Evolutionary conservation across 345 rosid genomes (phyloP).

Genomic region (Eucalyptus polybractea): DNA sequence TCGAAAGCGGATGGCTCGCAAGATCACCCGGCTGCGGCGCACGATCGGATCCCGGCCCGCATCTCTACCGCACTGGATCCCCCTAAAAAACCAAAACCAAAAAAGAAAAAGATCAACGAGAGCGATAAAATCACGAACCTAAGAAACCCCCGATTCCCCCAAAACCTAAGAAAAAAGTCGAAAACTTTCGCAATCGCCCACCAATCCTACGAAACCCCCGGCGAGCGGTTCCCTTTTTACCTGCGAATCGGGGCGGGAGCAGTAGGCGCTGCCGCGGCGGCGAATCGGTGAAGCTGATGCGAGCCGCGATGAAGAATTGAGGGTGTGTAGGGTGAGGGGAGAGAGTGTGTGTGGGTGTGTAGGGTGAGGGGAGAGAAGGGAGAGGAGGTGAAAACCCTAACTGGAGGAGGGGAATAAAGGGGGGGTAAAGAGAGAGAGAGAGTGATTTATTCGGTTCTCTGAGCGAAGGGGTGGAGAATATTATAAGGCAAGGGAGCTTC

Average conservation of each 20-base stretch:
- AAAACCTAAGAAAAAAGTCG: background rate
- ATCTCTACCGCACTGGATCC: slow-evolving; percentile 17
- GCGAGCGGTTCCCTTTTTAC: background rate
- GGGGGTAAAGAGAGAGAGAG: no score
- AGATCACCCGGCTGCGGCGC: background rate
- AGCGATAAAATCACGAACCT: background rate
- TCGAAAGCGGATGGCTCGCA: slow-evolving; percentile 2
- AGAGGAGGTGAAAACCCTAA: slow-evolving; percentile 1
- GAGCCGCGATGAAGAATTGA: background rate
- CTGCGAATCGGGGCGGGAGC: background rate
- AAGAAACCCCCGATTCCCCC: no score
- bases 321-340: background rate
- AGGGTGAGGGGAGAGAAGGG: background rate
- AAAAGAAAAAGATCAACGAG: background rate
- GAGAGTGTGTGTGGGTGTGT: background rate
- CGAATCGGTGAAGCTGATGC: background rate
- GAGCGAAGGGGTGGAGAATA: background rate
- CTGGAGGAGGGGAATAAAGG: background rate
- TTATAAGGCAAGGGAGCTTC: background rate
- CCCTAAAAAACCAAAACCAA: background rate
- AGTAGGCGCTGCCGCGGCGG: background rate
- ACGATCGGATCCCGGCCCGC: slow-evolving; percentile 34
- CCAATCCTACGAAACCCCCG: background rate
- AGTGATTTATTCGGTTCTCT: no score
- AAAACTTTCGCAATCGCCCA: background rate